Percentiles rank a stretch among this genome's conserved stretches.
phyloP scores from a whole-genome alignment of 1,284 basidiomycete genomes.

The Chiua sp. region DNA sequence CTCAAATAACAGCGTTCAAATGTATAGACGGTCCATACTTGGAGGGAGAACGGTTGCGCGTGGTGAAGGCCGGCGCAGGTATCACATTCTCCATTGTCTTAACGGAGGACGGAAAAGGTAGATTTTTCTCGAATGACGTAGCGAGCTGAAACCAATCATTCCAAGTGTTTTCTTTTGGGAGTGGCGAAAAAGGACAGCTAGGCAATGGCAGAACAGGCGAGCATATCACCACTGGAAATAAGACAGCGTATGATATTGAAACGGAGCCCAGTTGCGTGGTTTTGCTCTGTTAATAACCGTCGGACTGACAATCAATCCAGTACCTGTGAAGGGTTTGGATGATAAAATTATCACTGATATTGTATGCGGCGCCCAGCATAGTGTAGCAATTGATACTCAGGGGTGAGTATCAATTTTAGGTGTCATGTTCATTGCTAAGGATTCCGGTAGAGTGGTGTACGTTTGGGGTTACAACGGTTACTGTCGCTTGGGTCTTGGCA shows the following conservation, averaged over 20 bases:
- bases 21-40: constrained; percentile 60
- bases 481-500: constrained; percentile 81
- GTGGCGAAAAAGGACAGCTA: constrained; percentile 91
- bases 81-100: constrained; percentile 85
- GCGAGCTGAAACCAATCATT: constrained; percentile 7
- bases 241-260: constrained; percentile 83
- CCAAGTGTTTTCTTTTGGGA: constrained; percentile 87
- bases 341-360: constrained; percentile 83
- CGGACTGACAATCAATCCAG: constrained; percentile 42
- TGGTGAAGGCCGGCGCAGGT: constrained; percentile 80
- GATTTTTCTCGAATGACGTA: constrained; percentile 13
- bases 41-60: constrained; percentile 63
- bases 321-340: constrained; percentile 72
- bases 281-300: constrained; percentile 4
- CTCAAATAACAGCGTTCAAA: constrained; percentile 72
- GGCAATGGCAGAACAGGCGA: constrained; percentile 93
- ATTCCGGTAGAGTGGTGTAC: constrained; percentile 60
- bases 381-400: constrained; percentile 78
- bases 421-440: constrained; percentile 9
- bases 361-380: constrained; percentile 88
- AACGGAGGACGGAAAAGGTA: constrained; percentile 79
- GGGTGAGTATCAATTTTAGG: constrained; percentile 50
- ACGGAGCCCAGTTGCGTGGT: constrained; percentile 64
- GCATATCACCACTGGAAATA: constrained; percentile 84
- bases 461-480: constrained; percentile 90